A percentile compares a stretch with the other conserved stretches of the same genome.
phyloP scores from a whole-genome alignment of 2,329 filamentous ascomycete genomes.

The Cladosporium sp. region DNA sequence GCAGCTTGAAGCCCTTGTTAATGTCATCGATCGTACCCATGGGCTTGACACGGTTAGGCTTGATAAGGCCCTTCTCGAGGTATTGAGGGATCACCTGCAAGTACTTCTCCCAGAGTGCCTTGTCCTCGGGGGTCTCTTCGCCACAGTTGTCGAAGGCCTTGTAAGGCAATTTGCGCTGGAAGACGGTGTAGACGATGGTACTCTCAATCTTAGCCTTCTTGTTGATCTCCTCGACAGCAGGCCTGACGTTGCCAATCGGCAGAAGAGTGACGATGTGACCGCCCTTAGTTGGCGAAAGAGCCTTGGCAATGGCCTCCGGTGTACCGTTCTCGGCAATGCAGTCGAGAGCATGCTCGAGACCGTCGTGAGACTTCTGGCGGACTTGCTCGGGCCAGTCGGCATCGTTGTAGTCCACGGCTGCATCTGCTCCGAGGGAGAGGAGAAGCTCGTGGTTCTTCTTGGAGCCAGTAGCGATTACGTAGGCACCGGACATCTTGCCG shows the following conservation, averaged over 20 bases:
- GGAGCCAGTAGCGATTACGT: conserved; percentile 34
- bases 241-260: conserved; percentile 54
- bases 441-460: conserved; percentile 25
- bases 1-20: conserved; percentile 40
- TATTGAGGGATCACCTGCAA: conserved; percentile 52
- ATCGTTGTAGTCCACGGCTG: conserved; percentile 17
- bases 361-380: conserved; percentile 12
- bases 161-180: conserved; percentile 9
- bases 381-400: conserved; percentile 11
- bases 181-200: conserved; percentile 30
- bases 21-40: conserved; percentile 39
- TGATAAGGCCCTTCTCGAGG: conserved; percentile 36
- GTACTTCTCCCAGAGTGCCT: conserved; percentile 51
- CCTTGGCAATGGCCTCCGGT: conserved; percentile 46
- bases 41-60: conserved; percentile 43
- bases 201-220: conserved; percentile 52
- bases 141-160: conserved; percentile 12
- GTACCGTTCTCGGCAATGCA: conserved; percentile 51
- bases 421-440: conserved; percentile 8
- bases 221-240: conserved; percentile 48
- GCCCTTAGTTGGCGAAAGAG: conserved; percentile 43
- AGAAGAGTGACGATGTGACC: conserved; percentile 56
- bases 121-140: conserved; percentile 39
- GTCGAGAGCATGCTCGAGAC: conserved; percentile 49
- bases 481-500: conserved; percentile 47